These are phyloP conservation scores for Macrocybe gigantea DNA, from an alignment of 768 basidiomycete species.

Conservation along the genomic window DNA sequence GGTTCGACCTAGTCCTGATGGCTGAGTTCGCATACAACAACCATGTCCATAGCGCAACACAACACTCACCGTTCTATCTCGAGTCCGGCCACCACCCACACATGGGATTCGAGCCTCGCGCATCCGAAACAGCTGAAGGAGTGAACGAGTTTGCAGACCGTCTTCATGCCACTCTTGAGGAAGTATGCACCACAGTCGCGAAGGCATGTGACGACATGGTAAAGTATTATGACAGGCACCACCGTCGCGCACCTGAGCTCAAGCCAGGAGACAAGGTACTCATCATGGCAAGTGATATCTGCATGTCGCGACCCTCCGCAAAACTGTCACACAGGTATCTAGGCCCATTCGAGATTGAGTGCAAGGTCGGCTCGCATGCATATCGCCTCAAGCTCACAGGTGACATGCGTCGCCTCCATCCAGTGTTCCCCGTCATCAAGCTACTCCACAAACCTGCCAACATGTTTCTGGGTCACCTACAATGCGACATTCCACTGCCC, in stretches of 20 bases:
- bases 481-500: slow-evolving; percentile 1
- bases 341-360: neutral
- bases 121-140: neutral
- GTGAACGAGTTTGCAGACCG: slow-evolving; percentile 5
- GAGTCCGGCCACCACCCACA: slow-evolving; percentile 25
- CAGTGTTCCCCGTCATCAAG: too few species aligned
- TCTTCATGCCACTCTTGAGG: slow-evolving; percentile 8
- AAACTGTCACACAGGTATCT: neutral
- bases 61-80: slow-evolving; percentile 22
- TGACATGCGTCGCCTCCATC: slow-evolving; percentile 11
- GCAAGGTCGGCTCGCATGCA: slow-evolving; percentile 1
- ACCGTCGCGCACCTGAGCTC: slow-evolving; percentile 4
- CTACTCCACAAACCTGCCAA: slow-evolving; percentile 4
- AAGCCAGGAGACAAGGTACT: slow-evolving; percentile 11
- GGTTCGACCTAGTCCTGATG: slow-evolving; percentile 16
- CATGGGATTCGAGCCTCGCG: slow-evolving; percentile 6
- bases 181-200: slow-evolving; percentile 9
- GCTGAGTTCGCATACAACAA: slow-evolving; percentile 28
- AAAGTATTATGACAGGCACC: slow-evolving; percentile 9
- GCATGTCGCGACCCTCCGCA: slow-evolving; percentile 1
- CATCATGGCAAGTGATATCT: too few species aligned
- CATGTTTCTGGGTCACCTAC: slow-evolving; percentile 1
- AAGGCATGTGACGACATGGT: slow-evolving; percentile 12
- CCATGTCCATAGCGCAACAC: slow-evolving; percentile 16
- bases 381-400: slow-evolving; percentile 11